phyloP scores from a whole-genome alignment of 768 basidiomycete species.

The Ephemerocybe angulata region DNA sequence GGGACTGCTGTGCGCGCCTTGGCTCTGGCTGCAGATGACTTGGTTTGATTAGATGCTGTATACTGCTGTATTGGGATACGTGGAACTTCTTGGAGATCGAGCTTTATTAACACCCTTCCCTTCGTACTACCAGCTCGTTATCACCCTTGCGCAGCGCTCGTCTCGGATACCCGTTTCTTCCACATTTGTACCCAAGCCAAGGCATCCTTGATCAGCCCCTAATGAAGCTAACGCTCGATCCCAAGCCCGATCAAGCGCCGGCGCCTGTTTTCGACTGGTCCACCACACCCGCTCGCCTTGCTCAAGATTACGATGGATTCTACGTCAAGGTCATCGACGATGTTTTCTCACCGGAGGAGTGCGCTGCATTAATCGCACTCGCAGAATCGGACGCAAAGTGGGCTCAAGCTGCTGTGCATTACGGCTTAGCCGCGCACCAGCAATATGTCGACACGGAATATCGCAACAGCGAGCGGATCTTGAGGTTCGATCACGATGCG shows the following conservation, averaged over 20 bases:
- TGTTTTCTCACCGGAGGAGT: slow-evolving; percentile 39
- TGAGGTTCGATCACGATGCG: slow-evolving; percentile 31
- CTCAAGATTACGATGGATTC: slow-evolving; percentile 28
- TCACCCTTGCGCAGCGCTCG: too few relatives aligned
- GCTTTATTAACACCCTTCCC: too few relatives aligned
- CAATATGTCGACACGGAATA: slow-evolving; percentile 34
- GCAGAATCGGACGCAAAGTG: slow-evolving; percentile 34
- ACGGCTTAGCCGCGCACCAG: slow-evolving; percentile 22
- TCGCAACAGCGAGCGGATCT: slow-evolving; percentile 38
- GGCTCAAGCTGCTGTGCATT: slow-evolving; percentile 35
- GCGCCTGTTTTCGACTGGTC: slow-evolving; percentile 36
- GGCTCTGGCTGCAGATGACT: too few relatives aligned
- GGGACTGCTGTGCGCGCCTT: too few relatives aligned
- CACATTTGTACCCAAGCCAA: too few relatives aligned
- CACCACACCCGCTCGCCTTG: slow-evolving; percentile 26
- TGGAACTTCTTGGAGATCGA: too few relatives aligned
- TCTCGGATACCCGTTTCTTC: too few relatives aligned
- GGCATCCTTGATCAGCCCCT: too few relatives aligned
- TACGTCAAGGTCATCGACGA: slow-evolving; percentile 44
- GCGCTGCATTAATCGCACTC: slow-evolving; percentile 33
- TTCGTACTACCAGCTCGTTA: too few relatives aligned
- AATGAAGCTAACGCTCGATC: not conserved
- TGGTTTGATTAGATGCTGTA: too few relatives aligned
- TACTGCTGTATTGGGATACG: too few relatives aligned
- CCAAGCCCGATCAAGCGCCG: not conserved